Evolutionary conservation across 2,329 filamentous ascomycete genomes (phyloP).

Genomic region (Colletotrichum sublineola): DNA sequence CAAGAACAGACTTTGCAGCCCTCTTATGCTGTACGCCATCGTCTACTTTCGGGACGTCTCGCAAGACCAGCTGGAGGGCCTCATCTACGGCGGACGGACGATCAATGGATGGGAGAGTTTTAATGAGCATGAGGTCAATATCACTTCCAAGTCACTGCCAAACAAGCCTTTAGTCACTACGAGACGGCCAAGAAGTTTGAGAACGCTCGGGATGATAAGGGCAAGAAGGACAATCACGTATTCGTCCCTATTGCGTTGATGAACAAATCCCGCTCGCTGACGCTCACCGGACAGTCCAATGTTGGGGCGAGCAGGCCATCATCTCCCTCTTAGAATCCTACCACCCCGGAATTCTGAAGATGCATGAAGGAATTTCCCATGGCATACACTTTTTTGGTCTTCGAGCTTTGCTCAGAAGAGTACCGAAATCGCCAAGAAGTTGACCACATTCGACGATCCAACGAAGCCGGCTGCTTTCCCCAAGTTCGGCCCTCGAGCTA

Average conservation of each 20-base stretch:
- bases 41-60: neutral
- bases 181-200: neutral
- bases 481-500: neutral
- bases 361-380: no score
- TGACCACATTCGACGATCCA: neutral
- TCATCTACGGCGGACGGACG: neutral
- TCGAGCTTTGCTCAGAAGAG: neutral
- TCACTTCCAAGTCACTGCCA: neutral
- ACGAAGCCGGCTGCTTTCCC: neutral
- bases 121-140: neutral
- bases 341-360: neutral
- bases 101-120: neutral
- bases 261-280: no score
- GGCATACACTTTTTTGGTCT: neutral
- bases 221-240: no score
- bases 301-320: conserved; percentile 2
- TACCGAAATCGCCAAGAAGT: neutral
- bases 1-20: neutral
- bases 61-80: neutral
- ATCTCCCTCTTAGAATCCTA: neutral
- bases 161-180: neutral
- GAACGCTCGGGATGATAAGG: neutral
- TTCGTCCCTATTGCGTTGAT: neutral
- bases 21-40: neutral
- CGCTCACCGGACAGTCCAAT: neutral